Percentiles rank a stretch among this genome's conserved stretches.
These are phyloP conservation scores for Nicotiana undulata DNA, from an alignment of 257 asterid species.

Conservation along the genomic window DNA sequence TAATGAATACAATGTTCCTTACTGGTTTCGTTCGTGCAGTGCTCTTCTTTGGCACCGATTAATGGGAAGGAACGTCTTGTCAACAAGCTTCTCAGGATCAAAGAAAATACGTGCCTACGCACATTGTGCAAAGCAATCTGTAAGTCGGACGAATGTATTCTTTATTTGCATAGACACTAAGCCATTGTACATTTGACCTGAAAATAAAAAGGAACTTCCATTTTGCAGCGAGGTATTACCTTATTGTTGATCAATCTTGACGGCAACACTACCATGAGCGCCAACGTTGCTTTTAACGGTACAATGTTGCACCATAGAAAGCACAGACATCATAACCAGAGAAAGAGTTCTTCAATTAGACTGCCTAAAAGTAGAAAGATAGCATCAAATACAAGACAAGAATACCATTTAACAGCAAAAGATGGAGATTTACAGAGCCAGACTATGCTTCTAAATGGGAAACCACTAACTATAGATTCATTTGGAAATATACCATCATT, in stretches of 20 bases:
- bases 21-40: conserved; percentile 26
- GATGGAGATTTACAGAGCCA: conserved; percentile 71
- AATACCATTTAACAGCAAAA: conserved; percentile 72
- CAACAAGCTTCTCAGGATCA: conserved; percentile 45
- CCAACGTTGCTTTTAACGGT: conserved; percentile 27
- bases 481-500: conserved; percentile 47
- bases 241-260: conserved; percentile 70
- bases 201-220: neutral
- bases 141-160: conserved; percentile 24
- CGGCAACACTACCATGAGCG: conserved; percentile 34
- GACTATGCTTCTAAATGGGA: conserved; percentile 59
- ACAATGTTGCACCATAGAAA: conserved; percentile 12
- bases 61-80: conserved; percentile 61
- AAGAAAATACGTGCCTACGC: conserved; percentile 62
- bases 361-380: conserved; percentile 17
- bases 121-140: conserved; percentile 72
- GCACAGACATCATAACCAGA: conserved; percentile 22
- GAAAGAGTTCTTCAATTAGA: conserved; percentile 8
- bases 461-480: conserved; percentile 37
- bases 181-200: neutral
- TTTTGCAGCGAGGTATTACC: conserved; percentile 64
- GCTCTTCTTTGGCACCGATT: conserved; percentile 91
- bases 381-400: conserved; percentile 41
- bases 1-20: neutral
- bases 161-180: neutral